These are phyloP conservation scores for Colletotrichum sp. DNA, from an alignment of 2,329 filamentous ascomycete genomes.

Conservation along the genomic window DNA sequence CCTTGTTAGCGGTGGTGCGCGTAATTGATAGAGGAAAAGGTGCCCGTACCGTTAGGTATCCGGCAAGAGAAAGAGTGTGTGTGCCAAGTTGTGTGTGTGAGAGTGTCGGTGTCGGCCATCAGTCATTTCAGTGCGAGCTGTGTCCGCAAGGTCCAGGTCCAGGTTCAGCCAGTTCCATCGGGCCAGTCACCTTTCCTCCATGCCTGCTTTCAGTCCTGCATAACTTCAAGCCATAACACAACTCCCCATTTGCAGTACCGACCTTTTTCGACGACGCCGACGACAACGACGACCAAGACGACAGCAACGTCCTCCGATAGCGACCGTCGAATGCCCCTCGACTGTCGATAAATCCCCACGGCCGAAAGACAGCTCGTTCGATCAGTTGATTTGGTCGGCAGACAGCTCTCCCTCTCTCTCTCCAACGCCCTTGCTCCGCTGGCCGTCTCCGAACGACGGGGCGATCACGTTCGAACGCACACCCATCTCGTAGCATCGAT, in stretches of 20 bases:
- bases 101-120: background rate
- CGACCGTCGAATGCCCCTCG: background rate
- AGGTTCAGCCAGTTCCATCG: background rate
- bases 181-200: background rate
- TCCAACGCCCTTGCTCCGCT: background rate
- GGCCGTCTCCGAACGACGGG: background rate
- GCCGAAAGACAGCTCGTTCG: background rate
- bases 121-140: background rate
- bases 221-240: background rate
- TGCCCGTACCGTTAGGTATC: background rate
- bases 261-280: background rate
- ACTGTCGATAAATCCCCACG: background rate
- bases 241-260: background rate
- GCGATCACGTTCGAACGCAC: background rate
- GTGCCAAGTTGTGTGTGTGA: background rate
- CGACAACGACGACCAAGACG: background rate
- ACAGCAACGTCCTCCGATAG: background rate
- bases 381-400: constrained; percentile 15
- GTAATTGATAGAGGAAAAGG: background rate
- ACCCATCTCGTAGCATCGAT: background rate
- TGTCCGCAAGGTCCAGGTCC: background rate
- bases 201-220: background rate
- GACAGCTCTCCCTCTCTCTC: background rate
- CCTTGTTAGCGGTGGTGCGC: background rate
- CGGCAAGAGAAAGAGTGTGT: background rate